phyloP scores from a whole-genome alignment of 495 filamentous ascomycete genomes.

The Aspergillus panamensis region DNA sequence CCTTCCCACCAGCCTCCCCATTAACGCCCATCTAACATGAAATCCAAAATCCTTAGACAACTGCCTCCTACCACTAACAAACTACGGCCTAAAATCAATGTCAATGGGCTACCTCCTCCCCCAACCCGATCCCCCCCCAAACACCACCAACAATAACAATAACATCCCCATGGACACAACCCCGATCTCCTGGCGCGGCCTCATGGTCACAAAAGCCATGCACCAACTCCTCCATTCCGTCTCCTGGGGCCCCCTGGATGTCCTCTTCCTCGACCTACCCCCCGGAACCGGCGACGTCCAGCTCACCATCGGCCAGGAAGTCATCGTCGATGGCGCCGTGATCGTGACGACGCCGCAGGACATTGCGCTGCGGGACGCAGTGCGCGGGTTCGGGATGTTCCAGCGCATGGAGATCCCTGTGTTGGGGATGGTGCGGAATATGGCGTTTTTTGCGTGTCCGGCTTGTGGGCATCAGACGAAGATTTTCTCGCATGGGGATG shows the following conservation, averaged over 20 bases:
- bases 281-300: slow-evolving; percentile 95
- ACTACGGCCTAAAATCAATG: slow-evolving; percentile 96
- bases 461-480: slow-evolving; percentile 68
- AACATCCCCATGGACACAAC: slow-evolving; percentile 56
- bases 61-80: slow-evolving; percentile 81
- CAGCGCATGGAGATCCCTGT: slow-evolving; percentile 72
- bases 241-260: slow-evolving; percentile 79
- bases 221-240: slow-evolving; percentile 94
- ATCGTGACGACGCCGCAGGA: slow-evolving; percentile 93
- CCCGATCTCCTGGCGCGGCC: slow-evolving; percentile 91
- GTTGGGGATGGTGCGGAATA: slow-evolving; percentile 94
- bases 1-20: not conserved
- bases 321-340: slow-evolving; percentile 80
- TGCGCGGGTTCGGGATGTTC: slow-evolving; percentile 91
- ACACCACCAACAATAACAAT: slow-evolving; percentile 22
- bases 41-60: slow-evolving; percentile 50
- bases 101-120: slow-evolving; percentile 91
- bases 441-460: slow-evolving; percentile 83
- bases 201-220: slow-evolving; percentile 97
- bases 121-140: slow-evolving; percentile 23
- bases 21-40: slow-evolving; percentile 1
- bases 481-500: slow-evolving; percentile 61
- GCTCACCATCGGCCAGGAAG: slow-evolving; percentile 87
- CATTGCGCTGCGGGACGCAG: slow-evolving; percentile 80
- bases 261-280: slow-evolving; percentile 87